A percentile compares a stretch with the other conserved stretches of the same genome.
Conservation (phyloP, 768 basidiomycete genomes). For the Asterophora lycoperdoides region DNA sequence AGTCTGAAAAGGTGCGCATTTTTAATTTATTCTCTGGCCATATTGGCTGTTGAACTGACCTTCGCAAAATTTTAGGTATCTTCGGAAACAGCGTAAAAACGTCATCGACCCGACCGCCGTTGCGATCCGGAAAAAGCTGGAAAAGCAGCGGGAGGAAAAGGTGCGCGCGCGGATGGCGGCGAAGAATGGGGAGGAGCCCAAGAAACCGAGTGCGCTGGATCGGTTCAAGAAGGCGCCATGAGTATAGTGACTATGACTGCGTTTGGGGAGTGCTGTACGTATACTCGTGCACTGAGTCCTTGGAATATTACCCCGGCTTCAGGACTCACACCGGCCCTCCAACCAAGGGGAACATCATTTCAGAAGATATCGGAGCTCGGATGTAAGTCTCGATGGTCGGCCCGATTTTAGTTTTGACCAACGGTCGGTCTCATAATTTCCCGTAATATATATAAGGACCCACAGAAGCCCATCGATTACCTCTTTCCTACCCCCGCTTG, state of each 20-base stretch:
- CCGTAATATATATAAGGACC: too few species aligned
- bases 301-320: too few species aligned
- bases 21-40: neutral
- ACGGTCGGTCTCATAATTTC: too few species aligned
- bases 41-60: neutral
- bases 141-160: constrained; percentile 51
- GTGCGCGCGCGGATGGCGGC: constrained; percentile 30
- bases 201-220: constrained; percentile 38
- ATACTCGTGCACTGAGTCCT: too few species aligned
- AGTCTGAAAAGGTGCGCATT: constrained; percentile 65
- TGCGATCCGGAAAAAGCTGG: constrained; percentile 63
- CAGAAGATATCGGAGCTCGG: too few species aligned
- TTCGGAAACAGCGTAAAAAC: constrained; percentile 92
- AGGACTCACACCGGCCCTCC: too few species aligned
- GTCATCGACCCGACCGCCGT: constrained; percentile 83
- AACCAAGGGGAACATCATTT: too few species aligned
- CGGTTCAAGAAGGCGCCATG: constrained; percentile 30
- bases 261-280: too few species aligned
- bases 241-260: neutral
- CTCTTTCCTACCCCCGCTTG: too few species aligned
- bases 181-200: constrained; percentile 25
- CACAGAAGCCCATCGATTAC: too few species aligned
- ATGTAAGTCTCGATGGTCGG: too few species aligned
- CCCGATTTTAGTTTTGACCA: too few species aligned
- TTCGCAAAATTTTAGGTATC: constrained; percentile 37